A percentile compares a stretch with the other conserved stretches of the same genome.
Conservation (phyloP, 2,329 filamentous ascomycete species). For the Penicillium nordicum region DNA sequence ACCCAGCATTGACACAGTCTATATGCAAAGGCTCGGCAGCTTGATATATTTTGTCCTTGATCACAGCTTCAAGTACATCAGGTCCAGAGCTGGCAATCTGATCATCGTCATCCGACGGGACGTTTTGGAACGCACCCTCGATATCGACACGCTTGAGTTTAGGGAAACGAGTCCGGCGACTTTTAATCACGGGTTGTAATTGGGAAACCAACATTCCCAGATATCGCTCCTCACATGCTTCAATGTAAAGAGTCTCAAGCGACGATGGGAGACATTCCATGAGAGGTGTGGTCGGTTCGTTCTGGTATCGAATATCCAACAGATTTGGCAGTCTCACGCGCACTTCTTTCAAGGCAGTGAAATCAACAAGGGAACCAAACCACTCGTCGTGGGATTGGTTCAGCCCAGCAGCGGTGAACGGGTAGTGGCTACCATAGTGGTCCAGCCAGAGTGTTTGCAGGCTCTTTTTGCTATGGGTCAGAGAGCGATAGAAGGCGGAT, state of each 20-base stretch:
- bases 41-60: constrained; percentile 26
- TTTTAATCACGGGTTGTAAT: constrained; percentile 21
- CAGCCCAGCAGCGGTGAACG: constrained; percentile 27
- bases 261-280: constrained; percentile 23
- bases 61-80: background rate
- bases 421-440: constrained; percentile 25
- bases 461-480: constrained; percentile 23
- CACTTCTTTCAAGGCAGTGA: constrained; percentile 26
- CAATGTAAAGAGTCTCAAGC: constrained; percentile 26
- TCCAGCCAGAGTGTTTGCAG: constrained; percentile 32
- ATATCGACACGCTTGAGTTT: constrained; percentile 22
- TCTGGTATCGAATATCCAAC: constrained; percentile 28
- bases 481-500: constrained; percentile 24
- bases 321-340: constrained; percentile 34
- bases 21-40: constrained; percentile 21
- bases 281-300: constrained; percentile 23
- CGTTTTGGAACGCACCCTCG: constrained; percentile 29
- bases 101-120: constrained; percentile 21
- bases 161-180: constrained; percentile 17
- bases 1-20: constrained; percentile 19
- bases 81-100: background rate
- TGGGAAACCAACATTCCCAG: constrained; percentile 27
- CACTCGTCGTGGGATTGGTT: constrained; percentile 33
- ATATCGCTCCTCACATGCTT: constrained; percentile 28
- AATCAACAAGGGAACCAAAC: constrained; percentile 30